phyloP scores from a whole-genome alignment of 441 rosid species.

The Gossypium armourianum region DNA sequence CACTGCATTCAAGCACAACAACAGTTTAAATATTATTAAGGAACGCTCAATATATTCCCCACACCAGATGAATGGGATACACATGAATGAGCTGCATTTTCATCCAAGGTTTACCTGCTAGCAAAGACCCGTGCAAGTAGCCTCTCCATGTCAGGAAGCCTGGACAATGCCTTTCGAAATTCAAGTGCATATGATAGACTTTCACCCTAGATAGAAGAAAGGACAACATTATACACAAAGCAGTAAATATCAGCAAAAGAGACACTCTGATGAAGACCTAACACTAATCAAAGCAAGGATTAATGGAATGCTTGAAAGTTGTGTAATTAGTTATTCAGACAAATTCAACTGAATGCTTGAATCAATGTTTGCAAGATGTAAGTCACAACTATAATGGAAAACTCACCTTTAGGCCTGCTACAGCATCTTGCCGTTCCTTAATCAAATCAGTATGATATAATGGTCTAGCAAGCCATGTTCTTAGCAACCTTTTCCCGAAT shows the following conservation, averaged over 20 bases:
- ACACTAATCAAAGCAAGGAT: neutral
- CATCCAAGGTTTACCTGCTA: conserved; percentile 47
- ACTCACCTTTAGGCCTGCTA: conserved; percentile 65
- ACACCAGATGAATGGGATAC: neutral
- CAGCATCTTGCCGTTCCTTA: conserved; percentile 90
- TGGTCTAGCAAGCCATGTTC: conserved; percentile 90
- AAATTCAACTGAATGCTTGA: neutral
- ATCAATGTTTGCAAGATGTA: neutral
- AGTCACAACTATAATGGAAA: conserved; percentile 8
- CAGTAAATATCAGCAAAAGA: neutral
- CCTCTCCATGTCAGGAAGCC: conserved; percentile 95
- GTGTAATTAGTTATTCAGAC: neutral
- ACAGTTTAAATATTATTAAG: conserved; percentile 7
- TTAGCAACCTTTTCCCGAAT: conserved; percentile 81
- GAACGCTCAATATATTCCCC: neutral
- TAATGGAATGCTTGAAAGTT: neutral
- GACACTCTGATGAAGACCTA: neutral
- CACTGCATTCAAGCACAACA: conserved; percentile 36
- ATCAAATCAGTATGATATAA: conserved; percentile 53
- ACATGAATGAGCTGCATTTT: conserved; percentile 1
- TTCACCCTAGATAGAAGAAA: conserved; percentile 46
- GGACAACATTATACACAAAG: neutral
- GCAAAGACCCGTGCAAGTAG: conserved; percentile 74
- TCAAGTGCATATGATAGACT: conserved; percentile 54
- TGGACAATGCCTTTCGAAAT: conserved; percentile 60